phyloP scores from a whole-genome alignment of 306 rosid species.

The Benincasa hispida region DNA sequence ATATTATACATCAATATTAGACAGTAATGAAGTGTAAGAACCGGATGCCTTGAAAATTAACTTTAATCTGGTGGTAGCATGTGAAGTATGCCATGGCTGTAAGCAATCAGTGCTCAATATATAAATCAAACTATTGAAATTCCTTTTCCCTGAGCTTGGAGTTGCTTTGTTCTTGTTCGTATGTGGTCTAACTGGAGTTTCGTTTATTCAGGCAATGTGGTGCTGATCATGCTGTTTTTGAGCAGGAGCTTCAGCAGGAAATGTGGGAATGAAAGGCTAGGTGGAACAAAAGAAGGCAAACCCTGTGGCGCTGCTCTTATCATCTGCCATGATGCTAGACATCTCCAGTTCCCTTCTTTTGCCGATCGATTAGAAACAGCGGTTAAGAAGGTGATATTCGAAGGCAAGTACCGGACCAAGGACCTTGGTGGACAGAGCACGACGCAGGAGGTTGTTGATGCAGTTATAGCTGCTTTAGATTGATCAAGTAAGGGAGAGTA shows the following conservation, averaged over 20 bases:
- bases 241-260: constrained; percentile 99
- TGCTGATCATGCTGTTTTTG: constrained; percentile 78
- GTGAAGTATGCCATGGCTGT: not conserved
- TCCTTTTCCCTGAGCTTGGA: not conserved
- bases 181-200: not conserved
- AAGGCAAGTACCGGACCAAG: constrained; percentile 58
- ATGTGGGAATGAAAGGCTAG: constrained; percentile 49
- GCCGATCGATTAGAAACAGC: constrained; percentile 84
- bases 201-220: constrained; percentile 73
- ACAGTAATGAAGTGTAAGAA: not conserved
- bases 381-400: constrained; percentile 53
- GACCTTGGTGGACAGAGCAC: constrained; percentile 83
- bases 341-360: constrained; percentile 85
- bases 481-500: constrained; percentile 20
- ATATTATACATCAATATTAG: not conserved
- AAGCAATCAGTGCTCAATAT: not conserved
- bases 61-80: not conserved
- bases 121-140: not conserved
- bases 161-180: not conserved
- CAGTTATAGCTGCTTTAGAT: constrained; percentile 50
- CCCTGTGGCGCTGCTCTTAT: constrained; percentile 85
- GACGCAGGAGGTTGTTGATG: constrained; percentile 79
- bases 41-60: not conserved
- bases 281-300: constrained; percentile 62
- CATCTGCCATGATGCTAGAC: constrained; percentile 96